Conservation (phyloP, 106 monocot species). For the Narthecium ossifragum region DNA sequence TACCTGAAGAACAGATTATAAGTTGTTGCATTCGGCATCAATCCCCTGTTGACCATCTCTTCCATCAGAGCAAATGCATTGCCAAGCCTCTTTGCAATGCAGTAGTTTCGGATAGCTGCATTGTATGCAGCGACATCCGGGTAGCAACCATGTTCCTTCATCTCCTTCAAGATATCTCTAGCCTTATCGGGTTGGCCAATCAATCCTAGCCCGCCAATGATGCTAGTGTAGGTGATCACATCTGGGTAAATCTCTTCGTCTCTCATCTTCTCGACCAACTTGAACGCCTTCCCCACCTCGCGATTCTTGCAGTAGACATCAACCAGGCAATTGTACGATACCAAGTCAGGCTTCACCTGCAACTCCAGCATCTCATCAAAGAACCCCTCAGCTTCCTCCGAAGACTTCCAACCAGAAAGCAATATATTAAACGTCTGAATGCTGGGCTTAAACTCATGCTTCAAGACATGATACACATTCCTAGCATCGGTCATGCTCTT, state of each 20-base stretch:
- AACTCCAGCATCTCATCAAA: slow-evolving; percentile 62
- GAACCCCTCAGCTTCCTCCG: slow-evolving; percentile 67
- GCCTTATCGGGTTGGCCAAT: slow-evolving; percentile 89
- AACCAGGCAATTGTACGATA: slow-evolving; percentile 74
- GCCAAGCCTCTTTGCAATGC: slow-evolving; percentile 74
- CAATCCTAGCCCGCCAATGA: slow-evolving; percentile 82
- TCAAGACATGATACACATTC: slow-evolving; percentile 67
- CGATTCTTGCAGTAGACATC: slow-evolving; percentile 80
- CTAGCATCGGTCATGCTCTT: slow-evolving; percentile 73
- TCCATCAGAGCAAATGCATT: slow-evolving; percentile 65
- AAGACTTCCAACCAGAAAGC: slow-evolving; percentile 70
- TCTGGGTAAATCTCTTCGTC: slow-evolving; percentile 60
- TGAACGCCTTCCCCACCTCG: slow-evolving; percentile 39
- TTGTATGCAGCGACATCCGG: slow-evolving; percentile 84
- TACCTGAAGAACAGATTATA: slow-evolving; percentile 78
- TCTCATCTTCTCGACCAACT: slow-evolving; percentile 47
- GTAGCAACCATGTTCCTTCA: slow-evolving; percentile 68
- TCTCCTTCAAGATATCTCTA: slow-evolving; percentile 58
- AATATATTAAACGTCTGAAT: slow-evolving; percentile 70
- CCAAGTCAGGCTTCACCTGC: slow-evolving; percentile 55
- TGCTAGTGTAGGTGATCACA: slow-evolving; percentile 64
- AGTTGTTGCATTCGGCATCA: slow-evolving; percentile 61
- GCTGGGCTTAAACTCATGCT: slow-evolving; percentile 61
- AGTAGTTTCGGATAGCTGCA: slow-evolving; percentile 77
- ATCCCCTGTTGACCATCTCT: slow-evolving; percentile 49